Percentiles rank a stretch among this genome's conserved stretches.
These are phyloP conservation scores for Wickerhamiella infanticola DNA, from an alignment of 1,139 yeast genomes.

Conservation along the genomic window DNA sequence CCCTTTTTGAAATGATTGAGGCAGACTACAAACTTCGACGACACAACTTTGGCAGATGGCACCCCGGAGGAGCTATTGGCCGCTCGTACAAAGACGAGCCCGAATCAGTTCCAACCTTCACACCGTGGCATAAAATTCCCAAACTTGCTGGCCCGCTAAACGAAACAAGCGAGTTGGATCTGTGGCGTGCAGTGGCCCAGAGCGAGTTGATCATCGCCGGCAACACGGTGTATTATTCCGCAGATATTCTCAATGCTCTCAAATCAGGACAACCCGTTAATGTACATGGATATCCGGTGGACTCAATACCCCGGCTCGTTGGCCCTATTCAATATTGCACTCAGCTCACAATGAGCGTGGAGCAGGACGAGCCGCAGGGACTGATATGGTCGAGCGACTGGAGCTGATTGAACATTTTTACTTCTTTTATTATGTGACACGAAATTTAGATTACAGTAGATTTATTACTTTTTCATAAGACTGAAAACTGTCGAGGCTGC, in stretches of 20 bases:
- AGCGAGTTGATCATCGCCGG: constrained; percentile 4
- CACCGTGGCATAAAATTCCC: constrained; percentile 7
- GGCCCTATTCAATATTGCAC: background rate
- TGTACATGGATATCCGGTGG: background rate
- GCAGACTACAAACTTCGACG: constrained; percentile 39
- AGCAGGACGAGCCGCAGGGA: constrained; percentile 7
- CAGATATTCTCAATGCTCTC: constrained; percentile 8
- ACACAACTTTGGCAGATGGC: constrained; percentile 47
- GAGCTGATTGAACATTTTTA: background rate
- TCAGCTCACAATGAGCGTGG: constrained; percentile 2
- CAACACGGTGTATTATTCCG: constrained; percentile 3
- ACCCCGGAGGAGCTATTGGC: constrained; percentile 89
- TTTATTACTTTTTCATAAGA: background rate
- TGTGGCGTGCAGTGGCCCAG: constrained; percentile 12
- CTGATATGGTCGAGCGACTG: constrained; percentile 9
- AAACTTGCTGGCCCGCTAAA: constrained; percentile 2
- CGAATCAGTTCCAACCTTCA: constrained; percentile 1
- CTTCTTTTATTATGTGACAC: background rate
- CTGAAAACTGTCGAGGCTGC: background rate
- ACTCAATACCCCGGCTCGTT: background rate
- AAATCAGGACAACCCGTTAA: background rate
- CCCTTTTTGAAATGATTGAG: constrained; percentile 53
- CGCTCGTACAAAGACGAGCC: constrained; percentile 24
- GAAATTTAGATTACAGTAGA: background rate
- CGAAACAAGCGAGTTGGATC: constrained; percentile 6